Evolutionary conservation across 352 stramenopile species (phyloP), one percentile per base, ranked within the genome.

Genomic region (Thalassiosira oceanica): DNA sequence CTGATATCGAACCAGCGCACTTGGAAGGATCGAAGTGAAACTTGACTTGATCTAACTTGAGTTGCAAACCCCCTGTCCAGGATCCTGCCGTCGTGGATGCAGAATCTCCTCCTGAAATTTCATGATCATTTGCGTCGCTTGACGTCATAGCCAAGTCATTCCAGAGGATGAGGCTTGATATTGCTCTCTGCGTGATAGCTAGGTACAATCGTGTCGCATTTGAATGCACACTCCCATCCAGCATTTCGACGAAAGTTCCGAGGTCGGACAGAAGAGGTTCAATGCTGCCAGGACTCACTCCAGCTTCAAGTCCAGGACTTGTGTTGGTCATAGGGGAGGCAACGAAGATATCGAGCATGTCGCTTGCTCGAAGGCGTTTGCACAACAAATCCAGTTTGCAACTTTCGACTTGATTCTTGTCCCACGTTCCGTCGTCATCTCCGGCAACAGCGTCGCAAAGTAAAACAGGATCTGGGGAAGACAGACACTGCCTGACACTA

Each of bases 1-100:
- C 83, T 5, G 84, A 70, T 44, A 92, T 92, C 3, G 81, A 89
- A 54, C 90, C 84, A 23, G 84, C 74, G 49, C 84, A 92, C 71
- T 89, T 92, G 28, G 67, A 72, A 13, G 62, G 45, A 51, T 92
- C 84, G 49, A 92, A 90, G 63, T 85, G 54, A 49, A 91, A 78
- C 3, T 62, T 73, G 20, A 53, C 61, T 31, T 72, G 61, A 31
- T 66, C 81, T 3, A 51, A 45, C 23, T 55, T 61, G 28, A 91
- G 31, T 36, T 78, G 70, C 23, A 89, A 20, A 54, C 48, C 44
- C n/a, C 73, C 45, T 48, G n/a, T 18, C 42, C 58, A 58, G 15
- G 45, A 35, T 39, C 76, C 63, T 23, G 49, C 16, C 37, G 13
- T 44, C 20, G 24, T 36, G 20, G 44, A 33, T 27, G 31, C 51